Base-by-base conservation (phyloP, 371 early-diverging fungal species). In the Apophysomyces elegans region DNA sequence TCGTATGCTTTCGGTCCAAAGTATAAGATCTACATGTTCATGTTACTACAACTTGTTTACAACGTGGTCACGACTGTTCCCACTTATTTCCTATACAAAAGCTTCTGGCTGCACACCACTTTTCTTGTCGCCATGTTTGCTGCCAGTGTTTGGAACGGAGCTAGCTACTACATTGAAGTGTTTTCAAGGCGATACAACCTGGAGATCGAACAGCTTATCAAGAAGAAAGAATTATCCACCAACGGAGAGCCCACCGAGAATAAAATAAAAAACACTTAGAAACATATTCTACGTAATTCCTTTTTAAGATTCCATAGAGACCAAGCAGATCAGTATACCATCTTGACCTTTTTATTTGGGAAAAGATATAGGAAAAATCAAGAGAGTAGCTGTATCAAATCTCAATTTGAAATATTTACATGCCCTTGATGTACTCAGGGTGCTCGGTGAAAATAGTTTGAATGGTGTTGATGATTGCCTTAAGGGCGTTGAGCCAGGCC, bases 401-500 rank as follows among this genome's bases (percentile, higher is more conserved):
- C 13, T 11, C 21, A 50, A 50, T 18, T 21, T 26, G n/a, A 21
- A 50, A 50, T 59, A 68, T 81, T 77, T 79, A 82, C 82, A 82
- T 79, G 70, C 79, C 82, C 77, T 83, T 83, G 59, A 78, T 66
- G 41, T 80, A 83, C 32, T 69, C 72, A n/a, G 83, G 80, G 61
- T 83, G 70, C 36, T 46, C 32, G 32, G 67, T 45, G 63, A 80
- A 83, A 0, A 74, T 61, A 11, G 44, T 56, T 16, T 80, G 58
- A 18, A 78, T 62, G 14, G 35, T 54, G 14, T 66, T 71, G 39
- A 96, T 85, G 50, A 88, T 68, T 18, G 72, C 69, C 66, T 91
- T 90, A 44, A 97, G 84, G 13, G 92, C 93, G 1, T 56, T 68
- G 35, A 95, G 77, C 93, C 95, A 97, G 37, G 69, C 68, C 32